phyloP scores from a whole-genome alignment of 2,329 filamentous ascomycete species.

The Delphinella strobiligena region DNA sequence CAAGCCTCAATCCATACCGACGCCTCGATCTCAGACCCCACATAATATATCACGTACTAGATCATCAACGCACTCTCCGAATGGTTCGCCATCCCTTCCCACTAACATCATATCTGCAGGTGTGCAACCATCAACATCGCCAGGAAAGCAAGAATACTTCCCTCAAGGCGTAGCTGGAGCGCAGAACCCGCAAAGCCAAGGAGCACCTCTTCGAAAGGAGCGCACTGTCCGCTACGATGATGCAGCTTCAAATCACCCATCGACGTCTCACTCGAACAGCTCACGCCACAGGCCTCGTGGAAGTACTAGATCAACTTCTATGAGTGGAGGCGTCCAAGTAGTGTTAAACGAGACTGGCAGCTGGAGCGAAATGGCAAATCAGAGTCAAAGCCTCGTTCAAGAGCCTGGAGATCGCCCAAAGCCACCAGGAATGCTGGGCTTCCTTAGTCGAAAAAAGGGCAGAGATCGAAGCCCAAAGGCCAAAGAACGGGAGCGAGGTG shows the following conservation, averaged over 20 bases:
- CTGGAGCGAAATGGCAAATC: slow-evolving; percentile 82
- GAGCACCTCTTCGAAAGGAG: slow-evolving; percentile 8
- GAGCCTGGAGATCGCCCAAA: slow-evolving; percentile 37
- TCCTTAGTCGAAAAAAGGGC: slow-evolving; percentile 80
- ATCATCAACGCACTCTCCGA: slow-evolving; percentile 35
- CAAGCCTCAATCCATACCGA: slow-evolving; percentile 17
- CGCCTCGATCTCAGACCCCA: slow-evolving; percentile 24
- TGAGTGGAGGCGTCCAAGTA: slow-evolving; percentile 77
- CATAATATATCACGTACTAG: slow-evolving; percentile 26
- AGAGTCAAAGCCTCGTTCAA: slow-evolving; percentile 60
- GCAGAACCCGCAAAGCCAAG: not conserved
- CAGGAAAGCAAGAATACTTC: slow-evolving; percentile 15
- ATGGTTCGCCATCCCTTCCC: slow-evolving; percentile 34
- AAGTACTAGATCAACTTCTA: slow-evolving; percentile 59
- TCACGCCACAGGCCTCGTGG: slow-evolving; percentile 37
- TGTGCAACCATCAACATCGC: not conserved
- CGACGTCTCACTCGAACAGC: slow-evolving; percentile 16
- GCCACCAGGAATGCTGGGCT: slow-evolving; percentile 77
- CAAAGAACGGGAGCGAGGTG: slow-evolving; percentile 64
- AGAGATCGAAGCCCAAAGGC: slow-evolving; percentile 87
- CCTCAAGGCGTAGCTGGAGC: slow-evolving; percentile 9
- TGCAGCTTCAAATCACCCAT: slow-evolving; percentile 10
- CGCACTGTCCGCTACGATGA: slow-evolving; percentile 19
- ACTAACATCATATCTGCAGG: slow-evolving; percentile 10
- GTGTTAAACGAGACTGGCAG: slow-evolving; percentile 80